These are phyloP conservation scores for Corymbia maculata DNA, from an alignment of 345 rosid species.

Conservation along the genomic window DNA sequence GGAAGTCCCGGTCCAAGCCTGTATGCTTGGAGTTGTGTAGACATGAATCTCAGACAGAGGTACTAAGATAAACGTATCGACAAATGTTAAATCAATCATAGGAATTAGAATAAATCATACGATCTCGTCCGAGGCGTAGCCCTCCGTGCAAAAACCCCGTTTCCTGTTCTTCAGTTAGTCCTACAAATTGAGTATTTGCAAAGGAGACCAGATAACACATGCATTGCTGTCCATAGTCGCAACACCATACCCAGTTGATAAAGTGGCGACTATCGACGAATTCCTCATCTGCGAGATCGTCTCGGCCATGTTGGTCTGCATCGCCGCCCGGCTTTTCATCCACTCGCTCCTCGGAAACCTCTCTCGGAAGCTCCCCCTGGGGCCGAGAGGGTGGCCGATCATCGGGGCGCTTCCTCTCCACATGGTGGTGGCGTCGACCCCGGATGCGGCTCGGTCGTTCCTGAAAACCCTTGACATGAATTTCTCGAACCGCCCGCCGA, in stretches of 20 bases:
- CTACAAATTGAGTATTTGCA: not conserved
- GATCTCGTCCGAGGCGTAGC: too few species aligned
- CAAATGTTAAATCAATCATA: too few species aligned
- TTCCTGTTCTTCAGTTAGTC: not conserved
- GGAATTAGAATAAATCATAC: too few species aligned
- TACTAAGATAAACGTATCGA: not conserved
- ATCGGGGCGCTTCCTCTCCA: slow-evolving; percentile 40
- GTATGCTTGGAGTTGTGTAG: not conserved
- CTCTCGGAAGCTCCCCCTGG: slow-evolving; percentile 21
- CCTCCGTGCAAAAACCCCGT: too few species aligned
- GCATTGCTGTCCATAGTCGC: not conserved
- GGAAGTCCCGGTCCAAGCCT: not conserved
- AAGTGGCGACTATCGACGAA: not conserved
- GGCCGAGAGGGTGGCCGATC: slow-evolving; percentile 52
- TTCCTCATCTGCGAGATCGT: slow-evolving; percentile 5
- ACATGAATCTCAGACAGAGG: not conserved
- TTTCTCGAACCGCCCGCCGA: slow-evolving; percentile 47
- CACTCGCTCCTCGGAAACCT: not conserved
- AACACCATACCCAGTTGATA: not conserved
- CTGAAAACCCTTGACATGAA: slow-evolving; percentile 41
- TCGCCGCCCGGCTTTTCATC: slow-evolving; percentile 10
- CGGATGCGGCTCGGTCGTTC: slow-evolving; percentile 42
- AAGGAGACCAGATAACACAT: not conserved
- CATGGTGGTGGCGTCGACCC: slow-evolving; percentile 55
- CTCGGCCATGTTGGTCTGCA: slow-evolving; percentile 9